Base-by-base conservation (phyloP, 495 filamentous ascomycete species). In the Xylaria telfairii region DNA sequence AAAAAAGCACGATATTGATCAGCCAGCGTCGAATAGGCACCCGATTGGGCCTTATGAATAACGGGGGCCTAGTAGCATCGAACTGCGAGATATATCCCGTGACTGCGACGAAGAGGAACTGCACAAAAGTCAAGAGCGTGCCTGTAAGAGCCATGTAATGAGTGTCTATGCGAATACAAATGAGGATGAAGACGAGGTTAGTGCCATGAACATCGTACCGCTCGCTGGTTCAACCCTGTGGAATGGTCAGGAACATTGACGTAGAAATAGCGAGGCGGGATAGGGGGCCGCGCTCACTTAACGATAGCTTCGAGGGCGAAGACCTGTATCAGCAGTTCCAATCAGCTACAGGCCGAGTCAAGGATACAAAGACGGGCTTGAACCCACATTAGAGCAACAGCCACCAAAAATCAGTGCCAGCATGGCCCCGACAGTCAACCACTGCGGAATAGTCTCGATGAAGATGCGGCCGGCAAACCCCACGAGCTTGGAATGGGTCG, bases 291-390 rank as follows among this genome's bases (percentile, higher is more conserved):
- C 62, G 71, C 87, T 85, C 83, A 96, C 93, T 97, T 97, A 76
- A 99, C 89, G 75, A 99, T 97, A 26, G 93, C 93, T 79, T 99
- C 96, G 49, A 99, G 89, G 9, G 95, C 92, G 82, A 97, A 98
- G 37, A 94, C 92, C 92, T 94, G 71, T 69, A 69, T 32, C 66
- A 57, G 73, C 67, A 76, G 74, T 67, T 65, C 64, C 53, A 59
- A 68, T 74, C 69, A 74, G 69, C 56, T 47, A 64, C 42, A 54
- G 34, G 71, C 41, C 62, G 44, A 34, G 44, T 17, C 8, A 46
- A 41, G 42, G 7, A 59, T 17, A 51, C 53, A 59, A 47, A 61
- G 64, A 32, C 54, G 47, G 47, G 67, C 66, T 68, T 59, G 19
- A 65, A 68, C 76, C 81, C 80, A 99, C 96, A 85, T 98, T 99